phyloP scores from a whole-genome alignment of 345 rosid genomes.

The Stellera chamaejasme region DNA sequence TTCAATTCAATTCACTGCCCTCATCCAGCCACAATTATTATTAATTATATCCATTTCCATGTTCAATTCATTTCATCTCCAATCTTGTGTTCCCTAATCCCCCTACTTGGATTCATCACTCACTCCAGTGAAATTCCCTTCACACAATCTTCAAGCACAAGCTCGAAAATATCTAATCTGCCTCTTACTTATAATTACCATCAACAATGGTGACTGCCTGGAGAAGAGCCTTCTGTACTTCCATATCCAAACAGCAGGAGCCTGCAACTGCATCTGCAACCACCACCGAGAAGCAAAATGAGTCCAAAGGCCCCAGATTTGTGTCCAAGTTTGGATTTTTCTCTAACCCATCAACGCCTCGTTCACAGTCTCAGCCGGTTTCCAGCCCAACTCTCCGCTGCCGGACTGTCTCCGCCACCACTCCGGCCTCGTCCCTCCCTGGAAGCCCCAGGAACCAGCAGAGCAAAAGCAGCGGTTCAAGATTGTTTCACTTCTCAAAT shows the following conservation, averaged over 20 bases:
- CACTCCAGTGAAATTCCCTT: neutral
- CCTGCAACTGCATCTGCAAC: slow-evolving; percentile 13
- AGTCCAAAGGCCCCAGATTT: slow-evolving; percentile 34
- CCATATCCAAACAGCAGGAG: slow-evolving; percentile 52
- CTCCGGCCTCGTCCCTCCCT: slow-evolving; percentile 42
- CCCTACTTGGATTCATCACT: neutral
- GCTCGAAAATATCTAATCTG: neutral
- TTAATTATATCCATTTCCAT: neutral
- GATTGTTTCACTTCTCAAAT: slow-evolving; percentile 39
- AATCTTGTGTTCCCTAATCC: neutral
- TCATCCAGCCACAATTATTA: neutral
- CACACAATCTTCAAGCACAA: neutral
- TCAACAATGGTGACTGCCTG: slow-evolving; percentile 71
- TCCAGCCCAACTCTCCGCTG: slow-evolving; percentile 46
- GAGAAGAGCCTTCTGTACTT: slow-evolving; percentile 77
- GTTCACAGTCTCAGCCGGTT: slow-evolving; percentile 37
- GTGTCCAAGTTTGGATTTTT: slow-evolving; percentile 63
- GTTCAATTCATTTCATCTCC: slow-evolving; percentile 8
- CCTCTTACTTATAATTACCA: neutral
- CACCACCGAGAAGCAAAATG: slow-evolving; percentile 6
- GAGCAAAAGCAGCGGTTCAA: slow-evolving; percentile 25
- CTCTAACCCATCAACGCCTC: slow-evolving; percentile 81
- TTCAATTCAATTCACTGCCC: neutral
- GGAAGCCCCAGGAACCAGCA: slow-evolving; percentile 17
- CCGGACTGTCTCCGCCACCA: slow-evolving; percentile 30